These are phyloP conservation scores for Metarhizium album DNA, from an alignment of 2,329 filamentous ascomycete species.

Conservation along the genomic window DNA sequence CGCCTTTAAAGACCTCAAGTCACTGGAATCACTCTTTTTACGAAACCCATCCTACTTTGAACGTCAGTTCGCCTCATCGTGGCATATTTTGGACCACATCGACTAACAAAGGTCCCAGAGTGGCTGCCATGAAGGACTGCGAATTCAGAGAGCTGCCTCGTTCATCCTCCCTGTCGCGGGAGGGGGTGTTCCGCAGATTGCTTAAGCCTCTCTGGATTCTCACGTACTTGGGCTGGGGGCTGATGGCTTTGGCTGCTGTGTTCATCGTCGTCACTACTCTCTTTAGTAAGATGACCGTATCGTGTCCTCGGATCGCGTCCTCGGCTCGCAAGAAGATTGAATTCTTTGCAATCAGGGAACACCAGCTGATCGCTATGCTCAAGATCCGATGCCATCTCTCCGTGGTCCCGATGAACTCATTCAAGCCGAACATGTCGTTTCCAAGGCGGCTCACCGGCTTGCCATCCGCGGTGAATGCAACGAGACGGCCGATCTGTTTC, in stretches of 20 bases:
- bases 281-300: slow-evolving; percentile 12
- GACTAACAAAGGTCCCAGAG: slow-evolving; percentile 13
- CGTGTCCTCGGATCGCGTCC: no score
- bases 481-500: slow-evolving; percentile 7
- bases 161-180: background rate
- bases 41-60: background rate
- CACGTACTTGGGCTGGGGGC: background rate
- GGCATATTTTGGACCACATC: background rate
- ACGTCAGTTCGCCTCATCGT: slow-evolving; percentile 9
- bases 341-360: background rate
- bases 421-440: slow-evolving; percentile 10
- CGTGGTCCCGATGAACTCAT: slow-evolving; percentile 9
- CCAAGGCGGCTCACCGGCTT: slow-evolving; percentile 13
- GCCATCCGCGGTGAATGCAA: slow-evolving; percentile 12
- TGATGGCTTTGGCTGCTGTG: background rate
- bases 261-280: slow-evolving; percentile 11
- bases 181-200: background rate
- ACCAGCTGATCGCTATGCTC: background rate
- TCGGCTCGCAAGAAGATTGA: background rate
- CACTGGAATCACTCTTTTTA: slow-evolving; percentile 1
- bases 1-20: background rate
- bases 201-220: background rate
- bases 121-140: slow-evolving; percentile 17
- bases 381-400: slow-evolving; percentile 4
- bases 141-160: slow-evolving; percentile 13